Evolutionary conservation across 1,284 basidiomycete species (phyloP), one percentile per base, ranked within the genome.

Genomic region (Boletus putidus): DNA sequence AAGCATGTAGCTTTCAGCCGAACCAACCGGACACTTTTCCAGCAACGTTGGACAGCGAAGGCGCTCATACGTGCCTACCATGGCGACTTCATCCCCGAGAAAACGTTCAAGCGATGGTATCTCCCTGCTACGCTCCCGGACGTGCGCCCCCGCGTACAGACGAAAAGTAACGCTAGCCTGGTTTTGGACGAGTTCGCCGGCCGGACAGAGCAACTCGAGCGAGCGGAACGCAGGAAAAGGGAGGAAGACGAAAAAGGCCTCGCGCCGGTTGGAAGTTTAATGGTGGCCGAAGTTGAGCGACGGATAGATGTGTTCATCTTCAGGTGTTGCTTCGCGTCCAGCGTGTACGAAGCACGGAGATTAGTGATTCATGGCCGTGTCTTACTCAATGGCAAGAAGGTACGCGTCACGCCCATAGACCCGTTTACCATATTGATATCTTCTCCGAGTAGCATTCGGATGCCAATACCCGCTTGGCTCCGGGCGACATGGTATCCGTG

Each of bases 31-130:
- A 89, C 91, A 0, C 83, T 98, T 51, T 98, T 92, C 77, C 92
- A 97, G 76, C 92, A 98, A 71, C 89, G 96, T 42, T 98, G 94
- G 92, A 81, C 80, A 27, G 85, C 93, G 20, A 98, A 98, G 76
- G 83, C 88, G n/a, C 85, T 96, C 61, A 84, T 94, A 35, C 88
- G 96, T 58, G 95, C 87, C 6, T 99, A 99, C 79, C 96, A 99
- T 73, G 96, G 96, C 42, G 96, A 99, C 81, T 91, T 87, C 76
- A 94, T 98, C 62, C 88, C 89, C 56, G 94, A 96, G 78, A 91
- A 89, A 69, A 87, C 88, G 43, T 98, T 98, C 84, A 96, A 96
- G 74, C 87, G 92, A 53, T 96, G 94, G 91, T 98, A 94, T 75
- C 83, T 99, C 25, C 96, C 96, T 14, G 80, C 85, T 58, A 87